Evolutionary conservation across 2,329 filamentous ascomycete genomes (phyloP).

Genomic region (Fusarium praegraminearum): DNA sequence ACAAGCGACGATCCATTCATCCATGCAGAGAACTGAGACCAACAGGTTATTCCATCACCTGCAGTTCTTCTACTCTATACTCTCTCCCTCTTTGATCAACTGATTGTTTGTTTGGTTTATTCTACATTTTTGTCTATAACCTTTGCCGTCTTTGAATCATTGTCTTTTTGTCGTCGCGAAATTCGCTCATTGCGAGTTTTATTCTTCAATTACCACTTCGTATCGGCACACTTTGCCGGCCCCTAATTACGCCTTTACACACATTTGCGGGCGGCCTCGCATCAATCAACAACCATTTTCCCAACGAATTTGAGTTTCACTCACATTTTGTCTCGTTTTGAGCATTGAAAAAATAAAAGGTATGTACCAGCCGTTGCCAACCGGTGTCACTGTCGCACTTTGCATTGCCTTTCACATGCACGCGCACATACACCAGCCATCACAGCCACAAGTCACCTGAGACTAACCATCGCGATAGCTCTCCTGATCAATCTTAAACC

Average conservation of each 20-base stretch:
- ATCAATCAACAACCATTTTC: slow-evolving; percentile 11
- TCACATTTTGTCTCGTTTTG: slow-evolving; percentile 5
- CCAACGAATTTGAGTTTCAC: slow-evolving; percentile 21
- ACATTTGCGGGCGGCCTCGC: slow-evolving; percentile 16
- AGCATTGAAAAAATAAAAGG: slow-evolving; percentile 23
- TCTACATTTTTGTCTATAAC: slow-evolving; percentile 10
- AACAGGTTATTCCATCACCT: slow-evolving; percentile 17
- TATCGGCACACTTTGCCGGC: neutral
- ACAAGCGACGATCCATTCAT: slow-evolving; percentile 39
- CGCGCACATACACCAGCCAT: slow-evolving; percentile 14
- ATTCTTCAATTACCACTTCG: neutral
- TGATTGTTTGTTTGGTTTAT: slow-evolving; percentile 12
- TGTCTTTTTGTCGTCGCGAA: neutral
- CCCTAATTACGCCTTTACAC: slow-evolving; percentile 1
- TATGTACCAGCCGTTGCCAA: slow-evolving; percentile 31
- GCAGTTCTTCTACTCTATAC: slow-evolving; percentile 8
- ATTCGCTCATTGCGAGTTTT: neutral
- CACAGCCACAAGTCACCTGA: slow-evolving; percentile 31
- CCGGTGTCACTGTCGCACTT: slow-evolving; percentile 33
- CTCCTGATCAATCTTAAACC: neutral
- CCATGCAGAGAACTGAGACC: slow-evolving; percentile 28
- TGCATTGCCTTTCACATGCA: slow-evolving; percentile 7
- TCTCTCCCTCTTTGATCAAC: slow-evolving; percentile 8
- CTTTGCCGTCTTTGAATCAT: neutral
- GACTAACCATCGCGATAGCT: slow-evolving; percentile 34